Evolutionary conservation across 306 rosid species (phyloP).

Genomic region (Prunus armeniaca): DNA sequence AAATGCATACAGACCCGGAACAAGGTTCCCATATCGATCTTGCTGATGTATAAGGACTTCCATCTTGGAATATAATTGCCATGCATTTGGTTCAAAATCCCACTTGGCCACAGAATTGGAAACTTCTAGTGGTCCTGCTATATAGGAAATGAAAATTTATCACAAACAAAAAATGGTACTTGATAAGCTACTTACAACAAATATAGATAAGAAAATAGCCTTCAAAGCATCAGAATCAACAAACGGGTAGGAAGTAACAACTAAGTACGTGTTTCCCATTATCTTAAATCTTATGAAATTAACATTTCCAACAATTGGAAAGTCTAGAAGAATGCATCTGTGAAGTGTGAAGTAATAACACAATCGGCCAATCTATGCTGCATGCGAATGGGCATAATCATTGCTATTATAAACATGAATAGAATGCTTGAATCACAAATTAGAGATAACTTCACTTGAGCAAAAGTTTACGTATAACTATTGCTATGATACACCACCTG

Average conservation of each 20-base stretch:
- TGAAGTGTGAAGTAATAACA: neutral
- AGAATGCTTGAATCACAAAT: neutral
- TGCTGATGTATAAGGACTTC: constrained; percentile 66
- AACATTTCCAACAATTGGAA: too few species aligned
- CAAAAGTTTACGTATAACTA: neutral
- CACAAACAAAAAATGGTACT: neutral
- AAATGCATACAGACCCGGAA: constrained; percentile 68
- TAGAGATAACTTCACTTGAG: neutral
- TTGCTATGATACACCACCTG: constrained; percentile 48
- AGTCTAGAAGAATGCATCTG: neutral
- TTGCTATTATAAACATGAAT: neutral
- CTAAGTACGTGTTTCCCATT: neutral
- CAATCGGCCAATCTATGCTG: neutral
- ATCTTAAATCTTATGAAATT: too few species aligned
- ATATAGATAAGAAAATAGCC: neutral
- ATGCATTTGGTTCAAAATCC: constrained; percentile 67
- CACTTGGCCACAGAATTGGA: constrained; percentile 59
- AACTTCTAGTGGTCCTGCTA: constrained; percentile 61
- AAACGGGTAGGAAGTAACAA: neutral
- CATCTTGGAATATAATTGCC: constrained; percentile 84
- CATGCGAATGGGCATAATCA: neutral
- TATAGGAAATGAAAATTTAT: neutral
- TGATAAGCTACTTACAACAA: neutral
- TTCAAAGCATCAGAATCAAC: neutral
- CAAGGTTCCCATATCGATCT: constrained; percentile 66